Base-by-base conservation (phyloP, 208 protist genomes). In the Spongospora subterranea region DNA sequence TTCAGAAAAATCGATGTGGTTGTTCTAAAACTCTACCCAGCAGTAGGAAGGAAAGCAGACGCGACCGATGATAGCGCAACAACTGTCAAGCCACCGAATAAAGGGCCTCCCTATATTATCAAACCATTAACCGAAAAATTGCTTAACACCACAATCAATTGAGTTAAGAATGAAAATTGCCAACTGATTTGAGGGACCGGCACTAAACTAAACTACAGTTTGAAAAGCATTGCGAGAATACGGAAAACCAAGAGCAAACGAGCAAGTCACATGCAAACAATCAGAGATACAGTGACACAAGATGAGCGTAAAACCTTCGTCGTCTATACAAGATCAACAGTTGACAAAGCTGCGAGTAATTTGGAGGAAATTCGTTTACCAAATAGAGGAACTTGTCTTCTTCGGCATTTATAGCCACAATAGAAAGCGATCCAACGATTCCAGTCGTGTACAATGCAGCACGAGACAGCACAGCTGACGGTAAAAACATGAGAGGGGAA, bases 41-140 rank as follows among this genome's bases (percentile, higher is more conserved):
- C n/a, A 20, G 35, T n/a, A 6, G 71, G 71, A 39, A 82, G n/a
- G 71, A 82, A 82, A 35, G 35, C 40, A n/a, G 17, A 6, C 17
- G 71, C n/a, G 71, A 82, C 40, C 17, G 35, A 45, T 45, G 71
- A 82, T n/a, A 82, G 71, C 6, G 71, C 71, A n/a, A 82, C 71
- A 82, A 82, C 71, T 20, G 71, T 82, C 13, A 82, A n/a, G 13
- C 71, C 71, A 82, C 17, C 71, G 71, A 82, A 82, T n/a, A 82
- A 82, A 6, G 71, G 71, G 35, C 71, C 71, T 45, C 71, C 71
- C 71, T 82, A 43, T 35, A 43, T 65, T 29, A 29, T 65, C 29
- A 65, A 65, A 17, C 20, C 54, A 29, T 65, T 29, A 65, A 29
- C 54, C 17, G 54, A 17, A 65, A n/a, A n/a, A n/a, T n/a, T n/a